These are phyloP conservation scores for Rosa lucieae DNA, from an alignment of 306 rosid genomes.

Conservation along the genomic window DNA sequence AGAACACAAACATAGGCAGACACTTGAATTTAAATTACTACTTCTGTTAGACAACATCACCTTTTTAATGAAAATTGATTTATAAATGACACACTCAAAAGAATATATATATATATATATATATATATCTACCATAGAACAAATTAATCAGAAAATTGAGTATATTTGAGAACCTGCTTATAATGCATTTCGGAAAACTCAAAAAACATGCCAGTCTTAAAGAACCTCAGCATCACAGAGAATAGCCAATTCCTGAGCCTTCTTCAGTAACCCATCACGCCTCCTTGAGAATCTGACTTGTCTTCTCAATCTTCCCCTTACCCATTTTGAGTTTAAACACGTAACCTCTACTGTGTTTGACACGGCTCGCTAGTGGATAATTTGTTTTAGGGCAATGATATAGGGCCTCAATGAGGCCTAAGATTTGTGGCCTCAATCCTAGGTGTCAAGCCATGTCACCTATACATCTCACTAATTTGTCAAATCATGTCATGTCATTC, in stretches of 20 bases:
- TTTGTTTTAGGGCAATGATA: too few relatives aligned
- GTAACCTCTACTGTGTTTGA: too few relatives aligned
- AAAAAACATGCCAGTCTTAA: conserved; percentile 89
- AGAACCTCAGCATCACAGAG: conserved; percentile 99
- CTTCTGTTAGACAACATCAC: neutral
- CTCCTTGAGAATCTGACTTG: conserved; percentile 97
- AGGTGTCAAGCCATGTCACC: too few relatives aligned
- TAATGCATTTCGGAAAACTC: conserved; percentile 48
- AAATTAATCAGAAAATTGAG: too few relatives aligned
- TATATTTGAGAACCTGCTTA: too few relatives aligned
- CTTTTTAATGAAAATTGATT: neutral
- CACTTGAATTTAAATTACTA: neutral
- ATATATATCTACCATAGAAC: too few relatives aligned
- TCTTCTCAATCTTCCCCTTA: conserved; percentile 92
- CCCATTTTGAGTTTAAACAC: conserved; percentile 50
- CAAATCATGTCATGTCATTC: too few relatives aligned
- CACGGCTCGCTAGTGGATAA: too few relatives aligned
- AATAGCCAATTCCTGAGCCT: conserved; percentile 89
- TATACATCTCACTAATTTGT: too few relatives aligned
- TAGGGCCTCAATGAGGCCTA: too few relatives aligned
- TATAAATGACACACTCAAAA: neutral
- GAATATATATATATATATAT: too few relatives aligned
- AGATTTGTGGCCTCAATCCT: too few relatives aligned
- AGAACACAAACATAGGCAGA: neutral
- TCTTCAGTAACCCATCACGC: conserved; percentile 81